Evolutionary conservation across 1,139 yeast genomes (phyloP), one percentile per base, ranked within the genome.

Genomic region (Pichia sp.): DNA sequence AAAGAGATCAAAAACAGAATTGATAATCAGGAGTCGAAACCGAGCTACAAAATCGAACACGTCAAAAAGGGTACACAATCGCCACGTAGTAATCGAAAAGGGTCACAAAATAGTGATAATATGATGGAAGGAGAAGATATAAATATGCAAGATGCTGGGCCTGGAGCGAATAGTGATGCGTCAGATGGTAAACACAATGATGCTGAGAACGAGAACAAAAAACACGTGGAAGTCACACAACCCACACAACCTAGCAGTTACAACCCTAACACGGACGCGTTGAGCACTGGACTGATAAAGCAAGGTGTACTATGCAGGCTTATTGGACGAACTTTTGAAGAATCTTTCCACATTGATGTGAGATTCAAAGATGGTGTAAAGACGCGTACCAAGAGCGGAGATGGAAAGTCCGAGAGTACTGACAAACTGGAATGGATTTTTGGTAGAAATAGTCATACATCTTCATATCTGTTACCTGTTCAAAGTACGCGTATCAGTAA

Each of bases 401-500:
- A 41, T 53, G 58, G 47, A 50, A 62, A 61, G 15, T 56, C 59
- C 35, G 52, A 55, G 13, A 51, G 47, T 21, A 15, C 14, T 22
- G 63, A 59, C 17, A 64, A 63, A 49, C 68, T 64, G 41, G 67
- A 63, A 29, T 88, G 96, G 96, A 55, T 65, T 2, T 77, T 86
- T 58, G 97, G 97, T 0, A 67, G 97, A 42, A 75, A 81, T 42
- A 55, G 55, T 1, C 56, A 60, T 5, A 52, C 55, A 14, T 81
- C 84, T 40, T 82, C 81, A 42, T 86, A 85, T 52, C 61, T 69
- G 37, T 66, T 79, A 28, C 55, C 69, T 33, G 75, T 74, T 3
- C 67, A 74, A 28, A 74, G 86, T 22, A 72, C 83, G 10, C 64
- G 97, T 38, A 66, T 87, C 29, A 81, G 93, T 35, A 84, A 82